Evolutionary conservation across 345 rosid genomes (phyloP).

Genomic region (Pistacia integerrima): DNA sequence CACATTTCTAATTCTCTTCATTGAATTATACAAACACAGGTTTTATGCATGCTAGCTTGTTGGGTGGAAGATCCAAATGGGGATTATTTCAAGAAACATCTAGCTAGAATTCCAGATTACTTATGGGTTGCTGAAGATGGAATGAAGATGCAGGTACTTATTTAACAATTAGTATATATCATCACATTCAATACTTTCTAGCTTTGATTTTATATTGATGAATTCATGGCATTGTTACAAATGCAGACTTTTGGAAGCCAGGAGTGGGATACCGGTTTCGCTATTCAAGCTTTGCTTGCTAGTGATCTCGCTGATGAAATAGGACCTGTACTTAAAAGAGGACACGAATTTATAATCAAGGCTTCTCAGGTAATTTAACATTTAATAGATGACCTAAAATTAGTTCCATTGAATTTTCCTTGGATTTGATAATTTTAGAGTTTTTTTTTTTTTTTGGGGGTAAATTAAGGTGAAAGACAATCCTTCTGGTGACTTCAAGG

Average conservation of each 20-base stretch:
- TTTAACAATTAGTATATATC: background rate
- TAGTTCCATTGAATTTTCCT: background rate
- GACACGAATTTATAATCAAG: slow-evolving; percentile 74
- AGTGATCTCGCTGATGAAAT: slow-evolving; percentile 50
- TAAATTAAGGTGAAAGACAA: slow-evolving; percentile 14
- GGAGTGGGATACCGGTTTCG: slow-evolving; percentile 52
- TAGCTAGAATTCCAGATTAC: slow-evolving; percentile 41
- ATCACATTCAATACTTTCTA: background rate
- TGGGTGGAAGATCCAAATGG: slow-evolving; percentile 55
- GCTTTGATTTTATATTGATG: too few species aligned
- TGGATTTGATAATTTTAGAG: too few species aligned
- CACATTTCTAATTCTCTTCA: too few species aligned
- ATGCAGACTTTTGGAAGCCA: slow-evolving; percentile 50
- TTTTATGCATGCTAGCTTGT: slow-evolving; percentile 48
- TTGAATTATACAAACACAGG: slow-evolving; percentile 16
- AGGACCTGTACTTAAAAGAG: slow-evolving; percentile 56
- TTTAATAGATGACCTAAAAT: background rate
- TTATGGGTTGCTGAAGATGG: slow-evolving; percentile 58
- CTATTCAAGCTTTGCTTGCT: slow-evolving; percentile 73
- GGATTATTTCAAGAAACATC: slow-evolving; percentile 47
- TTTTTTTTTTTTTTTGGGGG: too few species aligned
- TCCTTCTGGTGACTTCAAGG: slow-evolving; percentile 46
- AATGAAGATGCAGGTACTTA: slow-evolving; percentile 50
- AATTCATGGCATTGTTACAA: too few species aligned
- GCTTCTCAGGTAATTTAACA: slow-evolving; percentile 57